Evolutionary conservation across 163 green algal genomes (phyloP), one percentile per base, ranked within the genome.

Genomic region (Chlorella variabilis): DNA sequence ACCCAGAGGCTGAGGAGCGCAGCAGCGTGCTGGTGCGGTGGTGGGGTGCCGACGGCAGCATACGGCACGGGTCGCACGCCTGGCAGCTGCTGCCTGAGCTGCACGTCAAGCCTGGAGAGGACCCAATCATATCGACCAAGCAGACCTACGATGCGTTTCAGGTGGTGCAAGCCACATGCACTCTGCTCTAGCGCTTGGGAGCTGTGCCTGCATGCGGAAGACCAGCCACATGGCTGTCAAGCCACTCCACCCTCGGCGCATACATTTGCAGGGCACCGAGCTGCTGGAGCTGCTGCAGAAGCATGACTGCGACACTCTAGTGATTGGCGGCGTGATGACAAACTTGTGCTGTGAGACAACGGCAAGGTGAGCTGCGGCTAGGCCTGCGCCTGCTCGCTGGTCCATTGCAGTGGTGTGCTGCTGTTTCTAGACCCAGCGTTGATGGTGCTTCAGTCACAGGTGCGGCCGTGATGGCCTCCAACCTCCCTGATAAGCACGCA

Each of bases 51-150:
- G 11, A 66, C 4, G 71, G 70, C 45, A 82, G 62, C 42, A 83
- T 83, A 49, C 61, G 63, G 77, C 78, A 63, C 1, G 80, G 80
- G 25, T 80, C 58, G 0, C 42, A 33, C 0, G 42, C 29, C 7
- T 85, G 80, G 80, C 41, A 76, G 59, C 80, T 85, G 45, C 61
- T 85, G 34, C 80, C 80, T 2, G 70, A 80, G 61, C 70, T 85
- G 59, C 58, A 81, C n/a, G 11, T 67, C 3, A 25, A 41, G 11
- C 42, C 33, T 11, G 63, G 4, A 11, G 76, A 76, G 9, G 31
- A 45, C 15, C 33, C 81, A 27, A 81, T 85, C 34, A 75, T 41
- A 11, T 70, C n/a, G 41, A 54, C n/a, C n/a, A 85, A 85, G 48
- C 59, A 31, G 15, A 85, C 80, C 2, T 85, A 81, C n/a, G 80